Evolutionary conservation across 352 stramenopile genomes (phyloP).

Genomic region (Pythium aquatile): DNA sequence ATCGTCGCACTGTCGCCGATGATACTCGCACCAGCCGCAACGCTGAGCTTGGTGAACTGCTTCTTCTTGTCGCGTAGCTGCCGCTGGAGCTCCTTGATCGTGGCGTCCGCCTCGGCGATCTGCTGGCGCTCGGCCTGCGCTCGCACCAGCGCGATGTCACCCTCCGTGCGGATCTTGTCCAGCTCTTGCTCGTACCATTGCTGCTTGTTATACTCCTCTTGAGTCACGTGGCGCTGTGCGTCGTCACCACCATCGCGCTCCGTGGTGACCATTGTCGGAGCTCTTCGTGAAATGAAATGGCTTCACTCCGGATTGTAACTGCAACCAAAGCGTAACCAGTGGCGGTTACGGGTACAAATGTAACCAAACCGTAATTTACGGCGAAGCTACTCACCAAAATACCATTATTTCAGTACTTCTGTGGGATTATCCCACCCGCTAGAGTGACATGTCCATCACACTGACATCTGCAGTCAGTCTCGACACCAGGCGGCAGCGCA

Average conservation of each 20-base stretch:
- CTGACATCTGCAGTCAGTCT: not conserved
- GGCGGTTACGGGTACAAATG: not conserved
- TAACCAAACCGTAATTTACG: conserved; percentile 1
- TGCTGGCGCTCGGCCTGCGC: conserved; percentile 89
- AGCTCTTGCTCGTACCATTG: conserved; percentile 71
- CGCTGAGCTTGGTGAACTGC: conserved; percentile 35
- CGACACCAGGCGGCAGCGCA: not conserved
- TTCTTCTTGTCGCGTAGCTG: conserved; percentile 89
- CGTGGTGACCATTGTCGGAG: not conserved
- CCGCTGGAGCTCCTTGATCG: conserved; percentile 83
- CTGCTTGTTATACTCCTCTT: conserved; percentile 21
- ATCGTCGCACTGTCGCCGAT: conserved; percentile 24
- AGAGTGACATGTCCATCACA: not conserved
- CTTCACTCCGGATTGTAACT: not conserved
- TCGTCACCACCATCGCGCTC: not conserved
- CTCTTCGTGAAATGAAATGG: not conserved
- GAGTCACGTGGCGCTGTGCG: not conserved
- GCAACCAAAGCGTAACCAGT: not conserved
- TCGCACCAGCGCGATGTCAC: conserved; percentile 60
- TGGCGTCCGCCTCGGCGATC: conserved; percentile 72
- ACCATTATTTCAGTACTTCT: not conserved
- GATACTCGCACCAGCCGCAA: not conserved
- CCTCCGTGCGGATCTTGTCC: conserved; percentile 82
- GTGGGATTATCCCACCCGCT: not conserved
- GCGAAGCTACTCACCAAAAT: not conserved